A percentile compares a stretch with the other conserved stretches of the same genome.
These are phyloP conservation scores for Albophoma yamanashiensis DNA, from an alignment of 2,329 filamentous ascomycete genomes.

Conservation along the genomic window DNA sequence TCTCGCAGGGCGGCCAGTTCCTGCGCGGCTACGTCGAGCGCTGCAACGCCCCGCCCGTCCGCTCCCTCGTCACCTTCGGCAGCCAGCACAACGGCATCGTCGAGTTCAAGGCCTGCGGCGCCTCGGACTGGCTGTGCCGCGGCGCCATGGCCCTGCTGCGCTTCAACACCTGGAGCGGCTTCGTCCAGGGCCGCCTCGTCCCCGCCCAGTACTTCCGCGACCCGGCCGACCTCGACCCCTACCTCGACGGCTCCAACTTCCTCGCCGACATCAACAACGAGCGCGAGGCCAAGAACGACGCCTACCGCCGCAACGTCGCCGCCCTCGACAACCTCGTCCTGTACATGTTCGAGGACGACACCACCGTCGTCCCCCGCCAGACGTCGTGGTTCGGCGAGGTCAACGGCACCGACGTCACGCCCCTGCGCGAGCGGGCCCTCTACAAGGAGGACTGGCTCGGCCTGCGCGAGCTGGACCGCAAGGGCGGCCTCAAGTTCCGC, in stretches of 20 bases:
- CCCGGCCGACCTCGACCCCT: constrained; percentile 48
- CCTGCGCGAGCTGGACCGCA: constrained; percentile 65
- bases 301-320: constrained; percentile 62
- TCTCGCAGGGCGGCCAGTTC: constrained; percentile 94
- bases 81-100: constrained; percentile 88
- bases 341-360: constrained; percentile 83
- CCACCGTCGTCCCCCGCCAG: constrained; percentile 80
- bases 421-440: constrained; percentile 56
- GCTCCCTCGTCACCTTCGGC: constrained; percentile 78
- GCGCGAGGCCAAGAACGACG: constrained; percentile 58
- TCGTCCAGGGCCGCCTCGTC: constrained; percentile 71
- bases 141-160: constrained; percentile 68
- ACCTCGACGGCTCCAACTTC: constrained; percentile 76
- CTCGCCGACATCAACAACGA: constrained; percentile 97
- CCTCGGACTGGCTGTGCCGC: constrained; percentile 69
- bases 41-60: constrained; percentile 67
- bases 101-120: constrained; percentile 64
- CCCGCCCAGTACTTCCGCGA: constrained; percentile 94
- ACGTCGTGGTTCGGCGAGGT: constrained; percentile 85
- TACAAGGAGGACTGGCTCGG: constrained; percentile 95
- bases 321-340: constrained; percentile 70
- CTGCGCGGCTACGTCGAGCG: constrained; percentile 83
- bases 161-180: constrained; percentile 67
- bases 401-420: constrained; percentile 57
- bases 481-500: constrained; percentile 68